These are phyloP conservation scores for Pterulicium gracile DNA, from an alignment of 1,284 basidiomycete genomes.

Conservation along the genomic window DNA sequence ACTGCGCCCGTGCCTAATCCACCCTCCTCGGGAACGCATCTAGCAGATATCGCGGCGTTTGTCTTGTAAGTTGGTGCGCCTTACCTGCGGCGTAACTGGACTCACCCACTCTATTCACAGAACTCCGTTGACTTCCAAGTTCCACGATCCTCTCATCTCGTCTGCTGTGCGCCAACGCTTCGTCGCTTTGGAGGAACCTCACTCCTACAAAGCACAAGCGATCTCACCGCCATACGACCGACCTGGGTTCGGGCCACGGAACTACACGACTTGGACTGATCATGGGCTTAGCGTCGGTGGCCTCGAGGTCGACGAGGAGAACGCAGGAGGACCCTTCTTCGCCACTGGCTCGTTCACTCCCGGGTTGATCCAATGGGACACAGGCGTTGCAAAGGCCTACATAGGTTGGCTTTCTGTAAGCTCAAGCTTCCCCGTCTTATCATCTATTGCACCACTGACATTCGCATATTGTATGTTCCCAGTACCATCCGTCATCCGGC, in stretches of 20 bases:
- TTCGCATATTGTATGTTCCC: no score
- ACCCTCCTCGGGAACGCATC: constrained; percentile 17
- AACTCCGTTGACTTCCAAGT: constrained; percentile 16
- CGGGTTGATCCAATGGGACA: constrained; percentile 16
- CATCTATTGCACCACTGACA: background rate
- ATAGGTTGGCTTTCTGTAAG: constrained; percentile 12
- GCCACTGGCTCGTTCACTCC: constrained; percentile 16
- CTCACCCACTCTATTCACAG: constrained; percentile 10
- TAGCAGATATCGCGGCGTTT: constrained; percentile 16
- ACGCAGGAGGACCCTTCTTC: constrained; percentile 17
- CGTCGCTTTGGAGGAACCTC: constrained; percentile 6
- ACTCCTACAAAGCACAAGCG: constrained; percentile 15
- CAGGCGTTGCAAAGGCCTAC: constrained; percentile 7
- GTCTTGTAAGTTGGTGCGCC: constrained; percentile 14
- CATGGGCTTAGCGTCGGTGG: constrained; percentile 19
- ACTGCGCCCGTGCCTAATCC: constrained; percentile 18
- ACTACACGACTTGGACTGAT: constrained; percentile 19
- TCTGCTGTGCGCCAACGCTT: constrained; percentile 10
- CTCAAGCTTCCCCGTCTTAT: background rate
- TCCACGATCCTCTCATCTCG: constrained; percentile 17
- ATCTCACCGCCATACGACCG: constrained; percentile 20
- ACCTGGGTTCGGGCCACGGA: constrained; percentile 14
- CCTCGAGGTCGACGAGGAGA: constrained; percentile 16
- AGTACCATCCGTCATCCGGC: constrained; percentile 17
- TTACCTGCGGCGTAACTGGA: background rate